Conservation (phyloP, 192 early-diverging fungal species). For the Coemansia sp. region DNA sequence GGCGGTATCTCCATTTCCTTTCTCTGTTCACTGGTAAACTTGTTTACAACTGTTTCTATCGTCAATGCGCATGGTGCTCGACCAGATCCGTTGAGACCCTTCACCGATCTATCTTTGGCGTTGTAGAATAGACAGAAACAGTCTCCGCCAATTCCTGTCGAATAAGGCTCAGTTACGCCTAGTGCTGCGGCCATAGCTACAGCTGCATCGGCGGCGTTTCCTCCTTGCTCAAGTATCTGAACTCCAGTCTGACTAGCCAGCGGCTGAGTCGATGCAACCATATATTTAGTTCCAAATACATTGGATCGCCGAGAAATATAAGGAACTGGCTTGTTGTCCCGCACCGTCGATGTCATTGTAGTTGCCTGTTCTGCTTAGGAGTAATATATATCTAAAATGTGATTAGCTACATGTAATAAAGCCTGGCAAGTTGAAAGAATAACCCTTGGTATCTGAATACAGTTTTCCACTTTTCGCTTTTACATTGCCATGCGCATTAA, state of each 20-base stretch:
- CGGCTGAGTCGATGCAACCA: conserved; percentile 69
- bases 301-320: conserved; percentile 54
- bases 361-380: not conserved
- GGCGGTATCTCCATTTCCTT: conserved; percentile 26
- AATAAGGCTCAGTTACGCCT: conserved; percentile 68
- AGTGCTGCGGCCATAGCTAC: conserved; percentile 68
- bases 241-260: conserved; percentile 69
- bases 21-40: conserved; percentile 20
- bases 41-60: conserved; percentile 44
- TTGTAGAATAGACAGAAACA: conserved; percentile 77
- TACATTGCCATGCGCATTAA: not conserved
- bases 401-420: not conserved
- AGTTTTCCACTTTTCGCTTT: too few relatives aligned
- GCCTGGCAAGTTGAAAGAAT: too few relatives aligned
- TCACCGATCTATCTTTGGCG: conserved; percentile 56
- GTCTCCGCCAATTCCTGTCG: conserved; percentile 79
- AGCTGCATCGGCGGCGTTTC: conserved; percentile 78
- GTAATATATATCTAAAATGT: not conserved
- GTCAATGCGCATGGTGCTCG: conserved; percentile 59
- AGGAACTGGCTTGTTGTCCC: conserved; percentile 14
- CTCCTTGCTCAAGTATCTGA: conserved; percentile 61
- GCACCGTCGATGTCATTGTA: conserved; percentile 32
- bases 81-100: conserved; percentile 64
- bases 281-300: conserved; percentile 60
- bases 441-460: too few relatives aligned